Base-by-base conservation (phyloP, 306 rosid species). In the Fragaria vesca region DNA sequence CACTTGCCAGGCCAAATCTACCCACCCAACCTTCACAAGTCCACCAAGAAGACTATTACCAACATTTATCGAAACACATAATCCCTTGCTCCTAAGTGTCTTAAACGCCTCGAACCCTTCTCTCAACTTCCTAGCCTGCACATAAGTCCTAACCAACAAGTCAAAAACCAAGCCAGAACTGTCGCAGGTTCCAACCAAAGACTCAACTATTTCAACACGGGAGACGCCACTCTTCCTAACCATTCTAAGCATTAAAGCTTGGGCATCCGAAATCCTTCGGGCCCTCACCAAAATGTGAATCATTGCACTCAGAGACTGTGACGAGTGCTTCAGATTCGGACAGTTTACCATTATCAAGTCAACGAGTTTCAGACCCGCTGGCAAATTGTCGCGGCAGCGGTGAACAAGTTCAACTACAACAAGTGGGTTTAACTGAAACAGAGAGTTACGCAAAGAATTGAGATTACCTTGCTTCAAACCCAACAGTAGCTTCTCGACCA, bases 1-100 rank as follows among this genome's bases (percentile, higher is more conserved):
- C 24, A 91, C 83, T 6, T 61, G 74, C 97, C 93, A 92, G 3
- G 97, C 93, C 84, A 94, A 85, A 84, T 95, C 93, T 3, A 86
- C 83, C 97, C 98, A 92, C 1, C 97, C 97, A 54, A 84, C 86
- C 81, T 83, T 91, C 43, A 92, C 98, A 75, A 95, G 90, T 20
- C 91, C 92, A 47, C 90, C 91, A 16, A 95, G 88, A 69, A 95
- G 97, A 38, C 93, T 90, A 54, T 91, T 92, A 78, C 89, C 91
- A 75, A 97, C 93, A 76, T 91, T 95, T 43, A 92, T 71, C 0
- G 96, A 88, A 73, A 92, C 71, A 0, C 70, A 60, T 66, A 89
- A 72, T 26, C 97, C 96, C 74, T 74, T 81, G 16, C 68, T 77
- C 36, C 89, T 84, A 80, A 88, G 76, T 70, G 86, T 48, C 48